Evolutionary conservation across 371 early-diverging fungal genomes (phyloP), one percentile per base, ranked within the genome.

Genomic region (Basidiobolus heterosporus): DNA sequence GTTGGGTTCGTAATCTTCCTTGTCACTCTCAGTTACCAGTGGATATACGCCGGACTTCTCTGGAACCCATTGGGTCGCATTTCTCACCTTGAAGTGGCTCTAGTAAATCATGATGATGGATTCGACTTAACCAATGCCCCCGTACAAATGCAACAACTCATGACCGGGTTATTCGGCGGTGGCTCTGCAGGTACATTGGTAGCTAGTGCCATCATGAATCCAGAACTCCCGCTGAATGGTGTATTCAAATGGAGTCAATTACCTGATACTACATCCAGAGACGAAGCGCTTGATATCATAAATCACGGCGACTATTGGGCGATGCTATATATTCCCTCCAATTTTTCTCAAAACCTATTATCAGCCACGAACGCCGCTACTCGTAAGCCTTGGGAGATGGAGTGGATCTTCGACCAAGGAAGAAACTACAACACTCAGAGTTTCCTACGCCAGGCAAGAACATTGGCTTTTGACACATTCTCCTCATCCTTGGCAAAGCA

Each of bases 271-370:
- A 48, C 52, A 47, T 46, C 57, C 21, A 59, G 57, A 40, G 58
- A 58, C 11, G 47, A 52, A 1, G 45, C 56, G 22, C 39, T 62
- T 16, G 41, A 54, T 7, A 41, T 47, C 14, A 54, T 66, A 3
- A 60, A 63, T 14, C 36, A 50, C 23, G 65, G 61, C 36, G 53
- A 56, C 21, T 45, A 46, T 24, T 63, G 64, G 64, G 65, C 62
- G 15, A n/a, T 59, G 7, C 18, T 68, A 8, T 63, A 62, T 50
- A 59, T 68, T 38, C 68, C 68, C n/a, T 38, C 55, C 54, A 68
- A 65, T 46, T 63, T 65, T 38, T 58, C 58, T 46, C 57, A 58
- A 53, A 58, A 59, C 50, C 55, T 61, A 17, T 52, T 65, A 38
- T 47, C 56, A 14, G 48, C 44, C 40, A 53, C 53, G 1, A 57